Conservation (phyloP, 805 yeast species). For the Monosporozyma aerobia region DNA sequence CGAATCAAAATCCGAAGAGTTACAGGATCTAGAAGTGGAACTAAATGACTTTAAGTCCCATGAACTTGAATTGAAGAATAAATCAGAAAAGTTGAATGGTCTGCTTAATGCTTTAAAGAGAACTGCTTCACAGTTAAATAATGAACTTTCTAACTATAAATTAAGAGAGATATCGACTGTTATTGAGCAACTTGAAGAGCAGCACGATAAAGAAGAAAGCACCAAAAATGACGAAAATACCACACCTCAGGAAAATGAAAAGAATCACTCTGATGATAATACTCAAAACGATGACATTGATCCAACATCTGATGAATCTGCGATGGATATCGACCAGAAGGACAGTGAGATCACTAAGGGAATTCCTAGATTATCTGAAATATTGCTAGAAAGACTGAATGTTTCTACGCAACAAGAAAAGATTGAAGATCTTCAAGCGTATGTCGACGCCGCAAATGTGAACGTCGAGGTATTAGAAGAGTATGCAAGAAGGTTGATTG, state of each 20-base stretch:
- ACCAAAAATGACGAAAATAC: neutral
- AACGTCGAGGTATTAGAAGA: conserved; percentile 72
- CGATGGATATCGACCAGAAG: conserved; percentile 27
- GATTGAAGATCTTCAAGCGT: conserved; percentile 45
- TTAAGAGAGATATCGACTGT: conserved; percentile 44
- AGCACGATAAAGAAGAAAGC: neutral
- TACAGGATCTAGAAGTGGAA: conserved; percentile 33
- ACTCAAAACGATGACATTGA: neutral
- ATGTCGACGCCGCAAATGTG: conserved; percentile 46
- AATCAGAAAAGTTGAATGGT: conserved; percentile 47
- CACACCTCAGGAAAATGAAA: neutral
- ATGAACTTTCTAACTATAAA: conserved; percentile 36
- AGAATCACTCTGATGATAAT: neutral
- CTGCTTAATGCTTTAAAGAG: conserved; percentile 32
- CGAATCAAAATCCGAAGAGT: conserved; percentile 33
- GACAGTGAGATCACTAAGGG: conserved; percentile 17
- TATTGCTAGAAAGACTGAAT: conserved; percentile 43
- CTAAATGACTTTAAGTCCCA: conserved; percentile 51
- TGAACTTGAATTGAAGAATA: conserved; percentile 59
- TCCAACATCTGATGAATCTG: neutral
- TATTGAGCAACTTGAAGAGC: conserved; percentile 12
- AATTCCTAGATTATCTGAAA: conserved; percentile 39
- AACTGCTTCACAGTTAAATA: conserved; percentile 32
- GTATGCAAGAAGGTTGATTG: conserved; percentile 58
- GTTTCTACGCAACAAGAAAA: conserved; percentile 40